Evolutionary conservation across 371 early-diverging fungal species (phyloP), one percentile per base, ranked within the genome.

Genomic region (Rhizomucor pusillus): DNA sequence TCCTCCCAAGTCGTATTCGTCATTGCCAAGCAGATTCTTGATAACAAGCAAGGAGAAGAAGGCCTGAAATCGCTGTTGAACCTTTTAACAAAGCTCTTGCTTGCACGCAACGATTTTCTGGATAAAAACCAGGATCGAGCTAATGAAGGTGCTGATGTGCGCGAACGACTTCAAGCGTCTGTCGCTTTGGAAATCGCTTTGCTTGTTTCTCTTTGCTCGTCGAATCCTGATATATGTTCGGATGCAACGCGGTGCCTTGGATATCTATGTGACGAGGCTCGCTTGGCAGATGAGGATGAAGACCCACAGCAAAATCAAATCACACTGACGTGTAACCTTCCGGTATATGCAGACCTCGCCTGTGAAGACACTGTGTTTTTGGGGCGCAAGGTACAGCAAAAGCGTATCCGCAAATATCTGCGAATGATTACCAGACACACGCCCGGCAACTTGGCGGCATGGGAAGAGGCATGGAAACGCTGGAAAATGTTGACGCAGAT

Each of bases 391-490:
- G 91, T 86, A 0, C 86, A 88, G 57, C 92, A 94, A 59, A 90
- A 92, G 52, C 74, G 86, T 4, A 79, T 90, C 25, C 71, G 92
- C 10, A 85, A 82, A 41, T 74, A 87, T 22, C 60, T 94, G 43
- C 79, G 90, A 5, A 73, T 82, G 57, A 71, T 89, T 43, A 71
- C 76, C 22, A 67, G 71, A 13, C 88, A 86, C 13, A 89, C 91
- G 1, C 80, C 86, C 5, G 90, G 91, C 7, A 88, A 85, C 50
- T 67, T 91, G 56, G 87, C 86, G 0, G 92, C 91, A 7, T 92
- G 92, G 91, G 92, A 91, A 63, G 92, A 92, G 58, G 82, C 85
- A 0, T 90, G 86, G 59, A 75, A 78, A 35, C 81, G 90, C 14
- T 94, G 92, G 92, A 80, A 78, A 44, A 60, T 65, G 16, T 57